Percentiles rank a stretch among this genome's conserved stretches.
Conservation (phyloP, 2,329 filamentous ascomycete species). For the Aotearoamyces nothofagi region DNA sequence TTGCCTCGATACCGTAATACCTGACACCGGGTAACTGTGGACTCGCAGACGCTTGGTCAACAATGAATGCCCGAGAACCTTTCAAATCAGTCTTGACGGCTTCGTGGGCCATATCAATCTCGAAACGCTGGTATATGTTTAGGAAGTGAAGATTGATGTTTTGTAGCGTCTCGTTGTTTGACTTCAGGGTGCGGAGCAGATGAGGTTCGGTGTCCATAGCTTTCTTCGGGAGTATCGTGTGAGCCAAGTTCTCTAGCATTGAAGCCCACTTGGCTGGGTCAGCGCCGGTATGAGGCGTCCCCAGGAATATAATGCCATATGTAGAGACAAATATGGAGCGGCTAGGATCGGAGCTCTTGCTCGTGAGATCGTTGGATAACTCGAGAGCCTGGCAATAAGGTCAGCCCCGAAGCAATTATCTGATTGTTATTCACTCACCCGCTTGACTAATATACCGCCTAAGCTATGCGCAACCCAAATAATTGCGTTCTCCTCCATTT, state of each 20-base stretch:
- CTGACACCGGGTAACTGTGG: conserved; percentile 55
- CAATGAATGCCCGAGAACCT: conserved; percentile 46
- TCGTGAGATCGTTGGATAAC: conserved; percentile 46
- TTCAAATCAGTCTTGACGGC: conserved; percentile 56
- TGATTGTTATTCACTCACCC: conserved; percentile 16
- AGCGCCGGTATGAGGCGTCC: conserved; percentile 60
- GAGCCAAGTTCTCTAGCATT: conserved; percentile 52
- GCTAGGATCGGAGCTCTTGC: conserved; percentile 44
- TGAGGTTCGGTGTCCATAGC: conserved; percentile 53
- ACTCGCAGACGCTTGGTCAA: conserved; percentile 54
- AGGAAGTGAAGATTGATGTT: conserved; percentile 62
- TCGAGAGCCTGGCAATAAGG: conserved; percentile 33
- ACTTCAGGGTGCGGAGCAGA: conserved; percentile 55
- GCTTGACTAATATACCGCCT: conserved; percentile 58
- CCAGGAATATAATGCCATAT: conserved; percentile 62
- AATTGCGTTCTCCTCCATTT: conserved; percentile 46
- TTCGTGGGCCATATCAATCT: conserved; percentile 65
- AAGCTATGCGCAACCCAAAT: conserved; percentile 65
- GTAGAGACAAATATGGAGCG: conserved; percentile 61
- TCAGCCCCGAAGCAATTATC: conserved; percentile 1
- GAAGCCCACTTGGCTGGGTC: conserved; percentile 53
- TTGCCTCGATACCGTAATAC: conserved; percentile 60
- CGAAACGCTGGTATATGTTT: conserved; percentile 54
- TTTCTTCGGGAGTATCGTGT: conserved; percentile 46
- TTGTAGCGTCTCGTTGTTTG: conserved; percentile 57